Percentiles rank a stretch among this genome's conserved stretches.
These are phyloP conservation scores for Phytophthora megakarya DNA, from an alignment of 352 stramenopile genomes.

Conservation along the genomic window DNA sequence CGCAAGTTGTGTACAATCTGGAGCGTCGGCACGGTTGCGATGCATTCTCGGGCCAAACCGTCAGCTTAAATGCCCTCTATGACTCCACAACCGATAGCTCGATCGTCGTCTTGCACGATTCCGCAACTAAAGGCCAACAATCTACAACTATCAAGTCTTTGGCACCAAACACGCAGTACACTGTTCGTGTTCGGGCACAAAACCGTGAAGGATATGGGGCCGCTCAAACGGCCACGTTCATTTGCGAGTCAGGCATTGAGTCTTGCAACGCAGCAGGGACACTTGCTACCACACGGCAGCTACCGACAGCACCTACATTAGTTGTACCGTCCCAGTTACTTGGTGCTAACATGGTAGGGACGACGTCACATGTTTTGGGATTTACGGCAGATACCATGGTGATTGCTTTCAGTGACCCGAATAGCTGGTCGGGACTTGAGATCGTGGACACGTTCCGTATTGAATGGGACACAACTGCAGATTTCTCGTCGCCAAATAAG, in stretches of 20 bases:
- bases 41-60: conserved; percentile 39
- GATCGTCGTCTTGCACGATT: conserved; percentile 22
- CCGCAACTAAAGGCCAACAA: conserved; percentile 5
- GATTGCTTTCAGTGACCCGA: conserved; percentile 68
- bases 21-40: conserved; percentile 63
- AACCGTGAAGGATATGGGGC: conserved; percentile 86
- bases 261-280: conserved; percentile 54
- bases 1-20: conserved; percentile 50
- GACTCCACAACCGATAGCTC: conserved; percentile 57
- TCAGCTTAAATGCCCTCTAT: conserved; percentile 49
- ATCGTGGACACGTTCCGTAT: conserved; percentile 87
- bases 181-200: conserved; percentile 78
- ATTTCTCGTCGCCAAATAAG: conserved; percentile 59
- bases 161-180: conserved; percentile 67
- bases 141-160: conserved; percentile 39
- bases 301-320: conserved; percentile 55
- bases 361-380: conserved; percentile 50
- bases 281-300: conserved; percentile 54
- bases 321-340: conserved; percentile 59
- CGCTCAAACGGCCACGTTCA: conserved; percentile 68
- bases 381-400: conserved; percentile 71
- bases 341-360: conserved; percentile 18
- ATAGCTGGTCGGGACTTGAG: conserved; percentile 77
- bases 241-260: conserved; percentile 88
- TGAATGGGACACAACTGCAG: conserved; percentile 86